phyloP scores from a whole-genome alignment of 352 stramenopile genomes.

The Globisporangium canariense region DNA sequence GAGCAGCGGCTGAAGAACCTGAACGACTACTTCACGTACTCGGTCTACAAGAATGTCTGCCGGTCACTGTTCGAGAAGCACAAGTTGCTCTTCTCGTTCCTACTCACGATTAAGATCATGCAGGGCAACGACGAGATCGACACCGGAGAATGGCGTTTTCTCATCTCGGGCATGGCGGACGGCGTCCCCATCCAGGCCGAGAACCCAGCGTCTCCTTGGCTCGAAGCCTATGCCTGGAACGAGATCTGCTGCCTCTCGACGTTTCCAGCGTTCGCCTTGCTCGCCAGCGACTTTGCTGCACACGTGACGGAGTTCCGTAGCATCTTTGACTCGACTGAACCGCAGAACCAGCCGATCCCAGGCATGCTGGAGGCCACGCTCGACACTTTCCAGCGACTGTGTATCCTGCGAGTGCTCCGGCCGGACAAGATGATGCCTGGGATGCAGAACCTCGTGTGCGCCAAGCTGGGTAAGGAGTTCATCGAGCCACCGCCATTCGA shows the following conservation, averaged over 20 bases:
- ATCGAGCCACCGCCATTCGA: constrained; percentile 91
- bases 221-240: constrained; percentile 76
- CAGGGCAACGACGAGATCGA: constrained; percentile 82
- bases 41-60: constrained; percentile 93
- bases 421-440: constrained; percentile 85
- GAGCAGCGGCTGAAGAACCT: constrained; percentile 81
- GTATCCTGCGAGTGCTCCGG: constrained; percentile 71
- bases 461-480: constrained; percentile 84
- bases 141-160: constrained; percentile 86
- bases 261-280: constrained; percentile 55
- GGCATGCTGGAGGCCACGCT: constrained; percentile 51
- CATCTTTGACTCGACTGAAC: constrained; percentile 83
- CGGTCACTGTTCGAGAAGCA: constrained; percentile 93
- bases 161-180: constrained; percentile 82
- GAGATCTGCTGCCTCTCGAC: constrained; percentile 76
- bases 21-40: constrained; percentile 93
- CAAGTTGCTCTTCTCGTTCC: constrained; percentile 92
- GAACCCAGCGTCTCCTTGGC: constrained; percentile 49
- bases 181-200: constrained; percentile 38
- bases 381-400: constrained; percentile 83
- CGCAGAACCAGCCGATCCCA: constrained; percentile 72
- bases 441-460: constrained; percentile 88
- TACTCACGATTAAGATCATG: constrained; percentile 88
- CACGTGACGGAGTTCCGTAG: constrained; percentile 52
- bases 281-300: constrained; percentile 46